Evolutionary conservation across 2,329 filamentous ascomycete species (phyloP), one percentile per base, ranked within the genome.

Genomic region (Pseudogymnoascus sp.): DNA sequence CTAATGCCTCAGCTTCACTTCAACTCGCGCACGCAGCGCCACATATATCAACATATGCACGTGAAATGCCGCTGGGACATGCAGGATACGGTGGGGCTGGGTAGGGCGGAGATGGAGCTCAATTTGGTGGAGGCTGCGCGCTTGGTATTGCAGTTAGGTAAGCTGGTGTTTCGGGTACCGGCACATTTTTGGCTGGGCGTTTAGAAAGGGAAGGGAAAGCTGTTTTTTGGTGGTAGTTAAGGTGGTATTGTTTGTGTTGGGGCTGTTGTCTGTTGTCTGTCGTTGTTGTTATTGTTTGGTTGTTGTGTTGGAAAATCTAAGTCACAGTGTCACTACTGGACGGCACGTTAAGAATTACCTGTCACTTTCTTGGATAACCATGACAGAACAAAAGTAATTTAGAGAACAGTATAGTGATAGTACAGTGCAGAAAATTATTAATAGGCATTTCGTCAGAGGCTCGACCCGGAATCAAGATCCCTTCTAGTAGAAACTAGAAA

Each of bases 31-130:
- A 21, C 21, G 21, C 21, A 21, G 21, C 21, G 21, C 21, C 21
- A 21, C 21, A 21, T 21, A 21, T 21, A 21, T 2, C 21, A 21
- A 21, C 21, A 21, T 21, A 31, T 28, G 21, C 44, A 50, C 23
- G 21, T 50, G 44, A 12, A 50, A 50, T 50, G 21, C 21, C 21
- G 21, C 21, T 3, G 28, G 28, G 28, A 31, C 8, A 31, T 31
- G 8, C 28, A 31, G 28, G 28, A 31, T 31, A 8, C 7, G 23
- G 8, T n/a, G 14, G 23, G 44, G 44, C 14, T 53, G 23, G 12
- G 44, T 53, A 53, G 44, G 44, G 44, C 44, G 44, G 44, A 53
- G 44, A 53, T 53, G 44, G 44, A 53, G 44, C 44, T 53, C 6
- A 1, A 53, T 53, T 28, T 16, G 23, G 44, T n/a, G 42, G 21